These are phyloP conservation scores for Exidia glandulosa DNA, from an alignment of 768 basidiomycete genomes.

Conservation along the genomic window DNA sequence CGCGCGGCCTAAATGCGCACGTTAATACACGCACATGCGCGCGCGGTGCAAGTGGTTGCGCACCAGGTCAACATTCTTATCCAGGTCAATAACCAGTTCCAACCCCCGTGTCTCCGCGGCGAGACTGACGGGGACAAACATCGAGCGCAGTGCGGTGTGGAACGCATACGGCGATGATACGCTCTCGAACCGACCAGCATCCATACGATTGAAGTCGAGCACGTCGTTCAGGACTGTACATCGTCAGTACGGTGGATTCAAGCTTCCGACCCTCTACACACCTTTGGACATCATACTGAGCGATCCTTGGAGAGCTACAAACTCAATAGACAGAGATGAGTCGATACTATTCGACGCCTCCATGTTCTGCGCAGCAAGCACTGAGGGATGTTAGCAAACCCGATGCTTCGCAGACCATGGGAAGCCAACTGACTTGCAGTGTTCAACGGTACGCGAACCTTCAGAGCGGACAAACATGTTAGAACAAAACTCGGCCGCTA, in stretches of 20 bases:
- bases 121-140: slow-evolving; percentile 57
- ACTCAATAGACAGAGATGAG: slow-evolving; percentile 30
- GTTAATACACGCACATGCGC: not conserved
- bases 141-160: slow-evolving; percentile 65
- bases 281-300: slow-evolving; percentile 32
- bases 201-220: slow-evolving; percentile 29
- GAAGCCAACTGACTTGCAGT: slow-evolving; percentile 24
- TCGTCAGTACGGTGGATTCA: not conserved
- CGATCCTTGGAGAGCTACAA: slow-evolving; percentile 27
- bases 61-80: slow-evolving; percentile 50
- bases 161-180: slow-evolving; percentile 48
- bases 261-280: slow-evolving; percentile 1
- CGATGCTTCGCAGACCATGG: not conserved
- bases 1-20: slow-evolving; percentile 39
- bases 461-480: too few species aligned
- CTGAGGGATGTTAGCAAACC: slow-evolving; percentile 7
- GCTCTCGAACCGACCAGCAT: slow-evolving; percentile 30
- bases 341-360: slow-evolving; percentile 28
- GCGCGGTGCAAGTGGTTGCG: not conserved
- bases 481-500: too few species aligned
- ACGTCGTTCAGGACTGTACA: slow-evolving; percentile 28
- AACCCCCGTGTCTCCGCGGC: slow-evolving; percentile 58
- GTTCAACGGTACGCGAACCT: slow-evolving; percentile 43
- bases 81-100: slow-evolving; percentile 57
- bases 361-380: slow-evolving; percentile 36